phyloP scores from a whole-genome alignment of 495 filamentous ascomycete species.

The Glonium stellatum region DNA sequence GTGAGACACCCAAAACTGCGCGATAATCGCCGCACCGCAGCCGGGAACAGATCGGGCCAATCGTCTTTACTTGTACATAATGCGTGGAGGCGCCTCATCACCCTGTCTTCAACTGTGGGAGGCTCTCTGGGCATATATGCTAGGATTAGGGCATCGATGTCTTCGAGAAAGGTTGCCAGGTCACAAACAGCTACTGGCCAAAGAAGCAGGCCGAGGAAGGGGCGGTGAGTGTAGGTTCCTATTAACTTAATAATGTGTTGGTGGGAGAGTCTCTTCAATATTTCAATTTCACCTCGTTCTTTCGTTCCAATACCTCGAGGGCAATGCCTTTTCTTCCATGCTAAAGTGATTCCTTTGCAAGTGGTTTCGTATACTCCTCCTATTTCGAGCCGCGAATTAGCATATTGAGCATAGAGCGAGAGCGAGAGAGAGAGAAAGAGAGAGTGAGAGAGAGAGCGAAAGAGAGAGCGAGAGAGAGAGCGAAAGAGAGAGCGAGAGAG shows the following conservation, averaged over 20 bases:
- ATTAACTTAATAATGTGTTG: constrained; percentile 1
- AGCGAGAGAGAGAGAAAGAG: too few species aligned
- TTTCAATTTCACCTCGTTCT: neutral
- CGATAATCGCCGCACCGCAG: too few species aligned
- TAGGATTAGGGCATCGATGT: neutral
- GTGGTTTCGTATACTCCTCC: neutral
- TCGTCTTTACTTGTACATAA: too few species aligned
- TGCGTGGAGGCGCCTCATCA: too few species aligned
- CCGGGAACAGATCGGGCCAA: neutral
- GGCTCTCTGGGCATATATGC: too few species aligned
- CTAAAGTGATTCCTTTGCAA: constrained; percentile 1
- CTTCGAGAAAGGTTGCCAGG: neutral
- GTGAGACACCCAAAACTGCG: neutral
- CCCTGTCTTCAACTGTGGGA: too few species aligned
- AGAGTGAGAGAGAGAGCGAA: too few species aligned
- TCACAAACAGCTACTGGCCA: constrained; percentile 9
- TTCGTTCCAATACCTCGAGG: neutral
- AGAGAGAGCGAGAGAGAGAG: too few species aligned
- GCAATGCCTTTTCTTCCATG: constrained; percentile 6
- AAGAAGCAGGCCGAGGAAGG: constrained; percentile 2
- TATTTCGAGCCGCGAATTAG: too few species aligned
- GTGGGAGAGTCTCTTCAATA: neutral
- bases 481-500: too few species aligned
- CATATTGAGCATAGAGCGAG: too few species aligned
- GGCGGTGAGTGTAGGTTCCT: constrained; percentile 3